A percentile compares a stretch with the other conserved stretches of the same genome.
Evolutionary conservation across 495 filamentous ascomycete genomes (phyloP).

Genomic region (Penicillium maclennaniae): DNA sequence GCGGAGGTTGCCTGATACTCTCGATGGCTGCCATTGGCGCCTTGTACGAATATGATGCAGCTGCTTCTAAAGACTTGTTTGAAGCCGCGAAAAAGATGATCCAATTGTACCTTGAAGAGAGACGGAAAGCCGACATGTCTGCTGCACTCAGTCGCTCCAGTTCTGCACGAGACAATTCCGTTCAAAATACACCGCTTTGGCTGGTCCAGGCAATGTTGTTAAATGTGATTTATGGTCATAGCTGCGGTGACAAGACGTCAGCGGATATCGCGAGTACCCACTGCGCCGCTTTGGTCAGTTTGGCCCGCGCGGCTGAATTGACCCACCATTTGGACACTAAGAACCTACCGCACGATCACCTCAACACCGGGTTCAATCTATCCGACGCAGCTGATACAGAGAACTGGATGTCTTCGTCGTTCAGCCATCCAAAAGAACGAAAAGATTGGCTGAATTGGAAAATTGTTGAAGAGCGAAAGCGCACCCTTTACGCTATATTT

Average conservation of each 20-base stretch:
- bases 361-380: constrained; percentile 17
- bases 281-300: constrained; percentile 82
- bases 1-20: constrained; percentile 85
- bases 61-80: constrained; percentile 80
- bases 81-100: constrained; percentile 95
- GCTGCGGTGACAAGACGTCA: constrained; percentile 85
- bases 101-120: constrained; percentile 86
- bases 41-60: constrained; percentile 82
- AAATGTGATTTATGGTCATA: constrained; percentile 94
- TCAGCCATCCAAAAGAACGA: constrained; percentile 61
- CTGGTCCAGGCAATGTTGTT: constrained; percentile 98
- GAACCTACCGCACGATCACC: constrained; percentile 39
- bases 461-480: constrained; percentile 82
- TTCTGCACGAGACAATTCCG: constrained; percentile 58
- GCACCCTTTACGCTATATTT: constrained; percentile 90
- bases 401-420: constrained; percentile 27
- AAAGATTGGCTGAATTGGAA: constrained; percentile 90
- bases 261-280: constrained; percentile 91
- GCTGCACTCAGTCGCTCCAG: constrained; percentile 65
- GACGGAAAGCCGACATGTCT: constrained; percentile 82
- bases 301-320: constrained; percentile 83
- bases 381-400: constrained; percentile 17
- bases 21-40: constrained; percentile 97
- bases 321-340: constrained; percentile 45
- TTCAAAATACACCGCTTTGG: constrained; percentile 86